Base-by-base conservation (phyloP, 352 stramenopile genomes). In the Peronospora destructor region DNA sequence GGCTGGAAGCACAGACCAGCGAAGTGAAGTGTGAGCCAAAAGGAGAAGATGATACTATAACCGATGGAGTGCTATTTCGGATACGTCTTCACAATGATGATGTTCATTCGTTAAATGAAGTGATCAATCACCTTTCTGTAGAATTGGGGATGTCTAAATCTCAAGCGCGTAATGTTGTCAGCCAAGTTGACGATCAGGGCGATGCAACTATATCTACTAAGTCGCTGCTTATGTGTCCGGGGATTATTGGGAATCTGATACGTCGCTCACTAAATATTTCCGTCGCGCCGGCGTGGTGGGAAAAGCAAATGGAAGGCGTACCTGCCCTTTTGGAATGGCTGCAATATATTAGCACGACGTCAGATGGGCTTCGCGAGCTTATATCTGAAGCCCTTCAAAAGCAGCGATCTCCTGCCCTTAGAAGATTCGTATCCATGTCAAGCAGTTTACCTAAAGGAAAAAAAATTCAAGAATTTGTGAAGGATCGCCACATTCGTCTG, bases 71-170 rank as follows among this genome's bases (percentile, higher is more conserved):
- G 8, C 59, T 61, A 19, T 83, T 88, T 30, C 55, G 49, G 11
- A 72, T 92, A 45, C 77, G 81, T n/a, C 61, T 94, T 13, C 84
- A 94, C 46, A 92, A 90, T 51, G 84, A 94, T 40, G 84, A 92
- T 36, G 73, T 91, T 7, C 78, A 92, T 48, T 75, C 79, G 13
- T 53, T 92, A 26, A 71, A 68, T 19, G 79, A 91, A 58, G 74
- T 88, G 23, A 71, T 90, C 21, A 82, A 87, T 21, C 63, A 79
- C 14, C 59, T 94, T 11, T 73, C 69, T 14, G 56, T 62, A 8
- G 61, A 69, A n/a, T 49, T 91, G 37, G 66, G 69, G 4, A 73
- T 79, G 13, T 73, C 75, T 1, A 87, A 86, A 37, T 30, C 56
- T 1, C 49, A 71, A 13, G 79, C 79, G 7, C 67, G 72, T 16